phyloP scores from a whole-genome alignment of 805 yeast genomes.

The Barnettozyma californica region DNA sequence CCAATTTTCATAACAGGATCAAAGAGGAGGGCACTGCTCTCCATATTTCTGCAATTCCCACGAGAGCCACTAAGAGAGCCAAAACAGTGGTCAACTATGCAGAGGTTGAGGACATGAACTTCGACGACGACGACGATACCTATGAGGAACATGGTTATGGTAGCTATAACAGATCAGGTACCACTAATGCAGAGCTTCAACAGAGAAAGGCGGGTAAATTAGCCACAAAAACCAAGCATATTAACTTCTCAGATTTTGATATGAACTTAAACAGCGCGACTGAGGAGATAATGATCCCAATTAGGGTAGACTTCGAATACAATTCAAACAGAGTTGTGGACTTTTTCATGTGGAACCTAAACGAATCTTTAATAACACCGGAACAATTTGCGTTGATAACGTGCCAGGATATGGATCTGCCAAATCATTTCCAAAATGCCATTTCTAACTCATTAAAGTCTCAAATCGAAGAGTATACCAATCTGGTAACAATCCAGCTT shows the following conservation, averaged over 20 bases:
- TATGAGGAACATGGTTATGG: conserved; percentile 16
- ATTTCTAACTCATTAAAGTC: conserved; percentile 69
- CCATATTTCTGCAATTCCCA: conserved; percentile 65
- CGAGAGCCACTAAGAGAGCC: conserved; percentile 74
- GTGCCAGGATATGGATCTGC: conserved; percentile 80
- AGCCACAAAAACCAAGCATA: conserved; percentile 24
- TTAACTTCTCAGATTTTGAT: conserved; percentile 21
- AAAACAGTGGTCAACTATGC: conserved; percentile 73
- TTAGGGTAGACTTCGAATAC: conserved; percentile 77
- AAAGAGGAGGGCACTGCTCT: conserved; percentile 71
- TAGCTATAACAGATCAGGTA: conserved; percentile 1
- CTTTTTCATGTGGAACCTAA: conserved; percentile 85
- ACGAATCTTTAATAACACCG: conserved; percentile 75
- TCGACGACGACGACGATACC: conserved; percentile 43
- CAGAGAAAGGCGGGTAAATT: conserved; percentile 17
- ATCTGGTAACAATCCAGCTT: conserved; percentile 56
- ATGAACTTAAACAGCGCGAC: conserved; percentile 20
- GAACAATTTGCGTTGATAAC: conserved; percentile 84
- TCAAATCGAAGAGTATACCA: conserved; percentile 73
- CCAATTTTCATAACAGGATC: conserved; percentile 68
- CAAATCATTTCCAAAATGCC: conserved; percentile 53
- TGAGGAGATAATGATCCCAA: conserved; percentile 81
- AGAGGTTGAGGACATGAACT: conserved; percentile 66
- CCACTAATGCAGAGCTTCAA: background rate
- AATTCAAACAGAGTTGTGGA: conserved; percentile 85